Percentiles rank a stretch among this genome's conserved stretches.
Evolutionary conservation across 2,329 filamentous ascomycete genomes (phyloP).

Genomic region (Colletotrichum sp.): DNA sequence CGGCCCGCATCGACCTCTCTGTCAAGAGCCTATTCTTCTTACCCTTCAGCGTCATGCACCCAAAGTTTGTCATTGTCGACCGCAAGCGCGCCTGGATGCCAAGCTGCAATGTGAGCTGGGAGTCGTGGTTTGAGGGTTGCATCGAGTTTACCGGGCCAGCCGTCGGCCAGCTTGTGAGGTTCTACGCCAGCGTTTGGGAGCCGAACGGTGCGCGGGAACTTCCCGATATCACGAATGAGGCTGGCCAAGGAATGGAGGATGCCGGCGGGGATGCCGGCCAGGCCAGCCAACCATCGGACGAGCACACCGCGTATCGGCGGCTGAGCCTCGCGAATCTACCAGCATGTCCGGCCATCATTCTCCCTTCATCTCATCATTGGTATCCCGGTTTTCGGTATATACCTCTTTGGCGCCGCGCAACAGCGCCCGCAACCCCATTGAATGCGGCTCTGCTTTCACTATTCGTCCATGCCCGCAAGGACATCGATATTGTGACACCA

Average conservation of each 20-base stretch:
- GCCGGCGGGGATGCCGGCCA: not conserved
- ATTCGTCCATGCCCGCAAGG: slow-evolving; percentile 59
- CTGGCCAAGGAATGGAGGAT: not conserved
- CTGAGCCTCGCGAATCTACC: slow-evolving; percentile 17
- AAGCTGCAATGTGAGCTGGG: slow-evolving; percentile 87
- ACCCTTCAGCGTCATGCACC: slow-evolving; percentile 87
- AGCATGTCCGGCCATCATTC: slow-evolving; percentile 61
- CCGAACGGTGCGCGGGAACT: not conserved
- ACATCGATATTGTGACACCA: slow-evolving; percentile 76
- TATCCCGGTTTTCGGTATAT: slow-evolving; percentile 69
- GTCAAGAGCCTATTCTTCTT: slow-evolving; percentile 82
- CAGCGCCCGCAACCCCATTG: slow-evolving; percentile 68
- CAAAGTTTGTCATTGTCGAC: slow-evolving; percentile 82
- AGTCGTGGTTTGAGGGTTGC: slow-evolving; percentile 84
- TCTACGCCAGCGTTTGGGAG: slow-evolving; percentile 74
- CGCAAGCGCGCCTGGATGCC: slow-evolving; percentile 70
- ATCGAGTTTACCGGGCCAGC: slow-evolving; percentile 69
- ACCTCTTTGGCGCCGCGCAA: slow-evolving; percentile 54
- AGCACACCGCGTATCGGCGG: slow-evolving; percentile 5
- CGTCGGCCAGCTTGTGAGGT: slow-evolving; percentile 65
- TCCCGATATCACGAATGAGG: not conserved
- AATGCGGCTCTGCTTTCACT: slow-evolving; percentile 69
- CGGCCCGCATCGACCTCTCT: slow-evolving; percentile 67
- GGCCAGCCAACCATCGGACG: not conserved
- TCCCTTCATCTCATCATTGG: slow-evolving; percentile 76